phyloP scores from a whole-genome alignment of 805 yeast species.

The Yamadazyma scolyti region DNA sequence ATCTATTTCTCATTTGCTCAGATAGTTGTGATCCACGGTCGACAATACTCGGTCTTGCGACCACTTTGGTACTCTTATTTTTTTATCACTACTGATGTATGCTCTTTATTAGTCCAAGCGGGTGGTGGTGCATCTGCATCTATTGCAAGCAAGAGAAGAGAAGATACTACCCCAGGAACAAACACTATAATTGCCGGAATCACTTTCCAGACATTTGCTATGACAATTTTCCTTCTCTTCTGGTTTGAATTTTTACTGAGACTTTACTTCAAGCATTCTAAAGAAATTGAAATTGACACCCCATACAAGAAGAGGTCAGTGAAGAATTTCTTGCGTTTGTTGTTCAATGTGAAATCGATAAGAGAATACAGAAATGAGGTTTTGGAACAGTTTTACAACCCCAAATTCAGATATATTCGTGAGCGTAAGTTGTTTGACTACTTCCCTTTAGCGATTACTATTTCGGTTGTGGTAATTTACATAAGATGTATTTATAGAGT shows the following conservation, averaged over 20 bases:
- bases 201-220: slow-evolving; percentile 33
- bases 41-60: slow-evolving; percentile 32
- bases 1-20: slow-evolving; percentile 39
- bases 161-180: slow-evolving; percentile 28
- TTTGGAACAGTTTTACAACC: slow-evolving; percentile 29
- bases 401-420: slow-evolving; percentile 21
- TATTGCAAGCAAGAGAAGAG: slow-evolving; percentile 18
- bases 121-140: slow-evolving; percentile 38
- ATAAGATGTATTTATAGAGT: slow-evolving; percentile 38
- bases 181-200: slow-evolving; percentile 38
- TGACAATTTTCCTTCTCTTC: slow-evolving; percentile 32
- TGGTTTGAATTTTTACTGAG: slow-evolving; percentile 35
- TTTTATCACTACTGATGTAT: slow-evolving; percentile 34
- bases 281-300: slow-evolving; percentile 9
- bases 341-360: slow-evolving; percentile 22
- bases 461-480: slow-evolving; percentile 29
- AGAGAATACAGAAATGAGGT: slow-evolving; percentile 16
- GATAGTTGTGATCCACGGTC: slow-evolving; percentile 34
- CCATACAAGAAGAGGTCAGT: slow-evolving; percentile 17
- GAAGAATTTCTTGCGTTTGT: slow-evolving; percentile 24
- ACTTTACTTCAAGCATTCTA: slow-evolving; percentile 24
- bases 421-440: slow-evolving; percentile 22
- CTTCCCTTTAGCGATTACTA: slow-evolving; percentile 31
- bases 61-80: slow-evolving; percentile 44
- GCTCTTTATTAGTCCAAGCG: slow-evolving; percentile 37